Evolutionary conservation across 306 rosid genomes (phyloP).

Genomic region (Comarum palustre): DNA sequence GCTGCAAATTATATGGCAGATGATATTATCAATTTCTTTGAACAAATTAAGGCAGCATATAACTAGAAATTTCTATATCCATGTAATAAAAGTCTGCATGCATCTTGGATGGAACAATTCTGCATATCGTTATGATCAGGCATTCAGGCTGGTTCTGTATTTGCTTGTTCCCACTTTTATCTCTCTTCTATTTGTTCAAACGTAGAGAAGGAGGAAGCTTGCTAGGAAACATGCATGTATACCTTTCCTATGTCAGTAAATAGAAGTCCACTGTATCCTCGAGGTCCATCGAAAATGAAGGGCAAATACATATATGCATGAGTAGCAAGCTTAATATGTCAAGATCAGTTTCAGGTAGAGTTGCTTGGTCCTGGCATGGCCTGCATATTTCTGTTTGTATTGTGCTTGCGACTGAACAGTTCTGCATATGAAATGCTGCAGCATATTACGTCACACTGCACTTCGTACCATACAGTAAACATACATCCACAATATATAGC

Average conservation of each 20-base stretch:
- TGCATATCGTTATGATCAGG: background rate
- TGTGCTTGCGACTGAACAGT: background rate
- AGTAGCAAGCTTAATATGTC: background rate
- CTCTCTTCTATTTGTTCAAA: background rate
- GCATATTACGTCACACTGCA: too few species aligned
- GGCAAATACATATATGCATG: background rate
- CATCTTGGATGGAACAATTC: background rate
- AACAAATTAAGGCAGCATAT: constrained; percentile 22
- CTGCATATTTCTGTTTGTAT: background rate
- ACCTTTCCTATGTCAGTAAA: background rate
- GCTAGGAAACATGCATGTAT: background rate
- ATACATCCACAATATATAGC: background rate
- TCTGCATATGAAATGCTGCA: too few species aligned
- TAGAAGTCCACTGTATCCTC: background rate
- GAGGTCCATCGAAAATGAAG: background rate
- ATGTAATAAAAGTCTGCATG: background rate
- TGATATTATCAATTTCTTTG: constrained; percentile 51
- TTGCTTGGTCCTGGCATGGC: background rate
- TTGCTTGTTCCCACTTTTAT: background rate
- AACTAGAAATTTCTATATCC: background rate
- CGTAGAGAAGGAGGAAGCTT: background rate
- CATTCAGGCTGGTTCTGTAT: background rate
- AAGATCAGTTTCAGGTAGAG: background rate
- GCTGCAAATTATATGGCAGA: constrained; percentile 7
- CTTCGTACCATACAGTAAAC: background rate